Conservation (phyloP, 225 moss, liverwort and hornwort species). For the Lunularia cruciata region DNA sequence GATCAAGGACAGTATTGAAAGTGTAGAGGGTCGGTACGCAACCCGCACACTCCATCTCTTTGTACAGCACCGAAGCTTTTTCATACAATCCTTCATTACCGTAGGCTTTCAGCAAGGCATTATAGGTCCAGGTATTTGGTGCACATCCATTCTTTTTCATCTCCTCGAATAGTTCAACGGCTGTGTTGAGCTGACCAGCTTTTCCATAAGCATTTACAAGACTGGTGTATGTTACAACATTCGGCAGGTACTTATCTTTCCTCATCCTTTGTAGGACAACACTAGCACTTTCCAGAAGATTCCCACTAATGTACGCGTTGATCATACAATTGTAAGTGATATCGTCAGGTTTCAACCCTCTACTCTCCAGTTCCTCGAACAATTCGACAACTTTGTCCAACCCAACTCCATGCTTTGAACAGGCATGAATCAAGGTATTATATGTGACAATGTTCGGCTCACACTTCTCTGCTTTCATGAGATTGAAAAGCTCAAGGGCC, state of each 20-base stretch:
- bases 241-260: slow-evolving; percentile 60
- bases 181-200: slow-evolving; percentile 74
- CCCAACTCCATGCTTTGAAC: slow-evolving; percentile 55
- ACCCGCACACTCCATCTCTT: slow-evolving; percentile 81
- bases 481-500: slow-evolving; percentile 68
- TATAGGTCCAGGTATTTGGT: slow-evolving; percentile 95
- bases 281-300: slow-evolving; percentile 58
- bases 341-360: slow-evolving; percentile 71
- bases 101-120: slow-evolving; percentile 89
- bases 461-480: slow-evolving; percentile 65
- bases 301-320: slow-evolving; percentile 72
- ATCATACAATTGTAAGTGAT: slow-evolving; percentile 90
- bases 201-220: slow-evolving; percentile 81
- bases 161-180: slow-evolving; percentile 78
- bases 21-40: slow-evolving; percentile 86
- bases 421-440: slow-evolving; percentile 72
- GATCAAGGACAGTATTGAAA: slow-evolving; percentile 88
- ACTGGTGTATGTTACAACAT: slow-evolving; percentile 83
- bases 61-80: slow-evolving; percentile 71
- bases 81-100: slow-evolving; percentile 70
- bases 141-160: slow-evolving; percentile 88
- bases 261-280: slow-evolving; percentile 71
- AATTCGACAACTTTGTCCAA: slow-evolving; percentile 57
- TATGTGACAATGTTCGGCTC: slow-evolving; percentile 79
- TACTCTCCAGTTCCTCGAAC: slow-evolving; percentile 57